Base-by-base conservation (phyloP, 805 yeast genomes). In the Ogataea glucozyma region DNA sequence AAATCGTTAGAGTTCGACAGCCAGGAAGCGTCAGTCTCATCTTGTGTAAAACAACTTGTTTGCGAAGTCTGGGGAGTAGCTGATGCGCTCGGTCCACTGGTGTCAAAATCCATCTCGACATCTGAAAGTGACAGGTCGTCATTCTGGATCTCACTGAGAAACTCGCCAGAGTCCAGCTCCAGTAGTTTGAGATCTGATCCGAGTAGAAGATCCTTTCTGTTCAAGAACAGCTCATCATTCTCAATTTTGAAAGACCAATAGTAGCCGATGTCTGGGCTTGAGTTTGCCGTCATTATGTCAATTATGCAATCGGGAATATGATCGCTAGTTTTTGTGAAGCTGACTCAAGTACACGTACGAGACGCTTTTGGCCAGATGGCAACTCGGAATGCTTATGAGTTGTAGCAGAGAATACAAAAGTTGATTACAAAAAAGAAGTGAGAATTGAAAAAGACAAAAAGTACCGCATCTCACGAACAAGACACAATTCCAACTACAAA, bases 61-160 rank as follows among this genome's bases (percentile, higher is more conserved):
- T 48, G 52, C 18, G 52, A 48, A 6, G 52, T 45, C 30, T 42
- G 43, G 13, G 52, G 52, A 6, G 52, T 43, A 35, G 38, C 29
- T 8, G 43, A 35, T 22, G 30, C 38, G 16, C 34, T 41, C 14
- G 39, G 13, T 17, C 32, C 26, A 18, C 40, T 44, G 14, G 41
- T 43, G 26, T 46, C 52, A 22, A 45, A 40, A 22, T 48, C 52
- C 20, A 48, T 17, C 9, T 48, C 52, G 7, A 40, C 41, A 23
- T 48, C 52, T 17, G 52, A 45, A 34, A 44, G 43, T 26, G 41
- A 40, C 27, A 48, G 42, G 20, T 48, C 48, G 38, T 48, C 52
- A 36, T 43, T 40, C 19, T 48, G 43, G 21, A 48, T 48, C 31
- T 48, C 52, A 27, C 31, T 41, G 13, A 48, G 30, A 35, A 48